Evolutionary conservation across 805 yeast species (phyloP).

Genomic region (Wickerhamomyces canadensis): DNA sequence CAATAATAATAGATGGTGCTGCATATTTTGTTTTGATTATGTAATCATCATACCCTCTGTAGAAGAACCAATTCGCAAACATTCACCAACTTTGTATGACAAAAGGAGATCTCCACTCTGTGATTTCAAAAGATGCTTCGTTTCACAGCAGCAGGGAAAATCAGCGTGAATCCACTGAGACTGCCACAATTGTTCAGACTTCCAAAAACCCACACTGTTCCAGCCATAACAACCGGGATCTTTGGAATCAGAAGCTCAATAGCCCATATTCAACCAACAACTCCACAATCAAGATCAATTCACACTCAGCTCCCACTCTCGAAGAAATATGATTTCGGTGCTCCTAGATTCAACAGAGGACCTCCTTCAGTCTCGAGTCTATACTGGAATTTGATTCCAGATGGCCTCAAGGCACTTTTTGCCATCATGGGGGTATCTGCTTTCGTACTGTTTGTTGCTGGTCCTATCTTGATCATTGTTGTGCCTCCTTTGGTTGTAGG

Average conservation of each 20-base stretch:
- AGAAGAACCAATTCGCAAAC: too few species aligned
- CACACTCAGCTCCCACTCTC: background rate
- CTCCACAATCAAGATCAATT: background rate
- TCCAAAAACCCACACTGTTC: background rate
- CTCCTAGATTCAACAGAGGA: constrained; percentile 14
- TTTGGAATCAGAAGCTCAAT: too few species aligned
- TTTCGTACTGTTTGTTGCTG: constrained; percentile 12
- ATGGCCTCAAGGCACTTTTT: constrained; percentile 6
- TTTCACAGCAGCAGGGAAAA: too few species aligned
- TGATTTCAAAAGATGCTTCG: too few species aligned
- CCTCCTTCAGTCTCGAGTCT: constrained; percentile 9
- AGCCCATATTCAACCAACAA: too few species aligned
- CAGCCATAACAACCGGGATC: too few species aligned
- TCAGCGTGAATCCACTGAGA: too few species aligned
- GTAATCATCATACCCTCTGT: too few species aligned
- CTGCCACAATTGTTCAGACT: too few species aligned
- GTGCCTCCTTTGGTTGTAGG: constrained; percentile 21
- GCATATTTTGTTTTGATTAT: background rate
- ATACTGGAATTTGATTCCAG: constrained; percentile 10
- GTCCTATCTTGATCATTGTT: constrained; percentile 19
- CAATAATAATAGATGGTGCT: background rate
- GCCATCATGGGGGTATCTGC: constrained; percentile 10
- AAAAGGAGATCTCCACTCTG: too few species aligned
- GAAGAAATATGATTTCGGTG: background rate
- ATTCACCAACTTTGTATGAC: background rate